These are phyloP conservation scores for Arctium lappa DNA, from an alignment of 129 eudicot genomes.

Conservation along the genomic window DNA sequence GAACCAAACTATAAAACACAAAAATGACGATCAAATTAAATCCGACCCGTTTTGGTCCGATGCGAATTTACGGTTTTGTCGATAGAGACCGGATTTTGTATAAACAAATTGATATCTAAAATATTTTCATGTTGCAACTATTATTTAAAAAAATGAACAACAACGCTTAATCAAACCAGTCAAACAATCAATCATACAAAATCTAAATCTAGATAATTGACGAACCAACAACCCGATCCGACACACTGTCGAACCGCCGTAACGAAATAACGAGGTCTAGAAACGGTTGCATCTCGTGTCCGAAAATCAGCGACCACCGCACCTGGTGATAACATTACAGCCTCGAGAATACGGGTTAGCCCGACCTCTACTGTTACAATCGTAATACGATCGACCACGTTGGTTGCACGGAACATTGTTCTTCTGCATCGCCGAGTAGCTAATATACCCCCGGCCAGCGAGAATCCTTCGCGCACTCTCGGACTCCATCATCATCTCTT, in stretches of 20 bases:
- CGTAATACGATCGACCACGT: constrained; percentile 46
- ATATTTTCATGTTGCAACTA: not conserved
- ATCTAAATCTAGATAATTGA: not conserved
- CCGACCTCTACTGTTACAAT: constrained; percentile 18
- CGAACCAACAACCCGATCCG: not conserved
- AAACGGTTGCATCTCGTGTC: not conserved
- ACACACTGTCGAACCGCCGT: not conserved
- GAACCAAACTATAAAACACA: too few species aligned
- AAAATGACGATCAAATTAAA: too few species aligned
- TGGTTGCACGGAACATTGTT: constrained; percentile 40
- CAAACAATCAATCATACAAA: not conserved
- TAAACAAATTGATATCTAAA: not conserved
- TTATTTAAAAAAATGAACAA: not conserved
- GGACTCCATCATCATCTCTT: constrained; percentile 41
- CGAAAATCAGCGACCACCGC: constrained; percentile 20
- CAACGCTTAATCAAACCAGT: not conserved
- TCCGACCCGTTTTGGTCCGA: not conserved
- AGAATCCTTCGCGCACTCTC: constrained; percentile 30
- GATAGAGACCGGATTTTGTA: not conserved
- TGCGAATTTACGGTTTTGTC: not conserved
- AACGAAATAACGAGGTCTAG: not conserved
- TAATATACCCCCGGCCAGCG: constrained; percentile 6
- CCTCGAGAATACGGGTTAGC: constrained; percentile 45
- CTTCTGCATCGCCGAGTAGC: constrained; percentile 38
- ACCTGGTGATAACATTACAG: constrained; percentile 35